Evolutionary conservation across 495 filamentous ascomycete species (phyloP).

Genomic region (Delitschia confertaspora): DNA sequence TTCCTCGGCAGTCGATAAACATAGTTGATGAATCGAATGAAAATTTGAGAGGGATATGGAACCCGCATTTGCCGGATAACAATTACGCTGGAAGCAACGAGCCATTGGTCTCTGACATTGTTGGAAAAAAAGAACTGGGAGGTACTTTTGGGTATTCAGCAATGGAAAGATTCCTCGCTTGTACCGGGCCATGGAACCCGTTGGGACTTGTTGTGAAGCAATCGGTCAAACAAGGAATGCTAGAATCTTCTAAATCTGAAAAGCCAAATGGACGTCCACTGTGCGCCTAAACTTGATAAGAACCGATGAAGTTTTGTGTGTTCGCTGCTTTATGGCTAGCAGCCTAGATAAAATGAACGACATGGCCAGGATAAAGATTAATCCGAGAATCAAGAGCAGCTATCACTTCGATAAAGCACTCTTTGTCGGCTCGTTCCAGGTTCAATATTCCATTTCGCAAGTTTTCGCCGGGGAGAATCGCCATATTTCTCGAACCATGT

Average conservation of each 20-base stretch:
- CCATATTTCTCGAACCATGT: slow-evolving; percentile 21
- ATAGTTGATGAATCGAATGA: too few species aligned
- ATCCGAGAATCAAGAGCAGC: slow-evolving; percentile 10
- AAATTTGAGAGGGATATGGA: slow-evolving; percentile 1
- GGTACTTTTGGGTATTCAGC: background rate
- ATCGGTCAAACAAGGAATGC: too few species aligned
- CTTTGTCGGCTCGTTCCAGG: slow-evolving; percentile 15
- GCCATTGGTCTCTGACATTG: background rate
- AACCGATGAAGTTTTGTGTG: too few species aligned
- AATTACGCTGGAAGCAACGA: background rate
- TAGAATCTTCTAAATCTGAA: background rate
- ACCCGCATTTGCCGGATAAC: background rate
- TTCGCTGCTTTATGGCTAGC: too few species aligned
- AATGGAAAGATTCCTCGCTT: slow-evolving; percentile 2
- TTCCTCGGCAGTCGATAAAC: too few species aligned
- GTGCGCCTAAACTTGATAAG: too few species aligned
- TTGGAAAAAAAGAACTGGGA: background rate
- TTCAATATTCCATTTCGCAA: slow-evolving; percentile 15
- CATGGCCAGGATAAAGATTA: background rate
- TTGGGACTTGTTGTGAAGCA: too few species aligned
- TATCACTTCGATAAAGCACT: slow-evolving; percentile 12
- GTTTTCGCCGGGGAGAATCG: slow-evolving; percentile 12
- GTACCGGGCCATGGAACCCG: background rate
- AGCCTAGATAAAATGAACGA: too few species aligned
- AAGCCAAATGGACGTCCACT: too few species aligned